phyloP scores from a whole-genome alignment of 73 alveolate genomes.

The Paramecium biaurelia region DNA sequence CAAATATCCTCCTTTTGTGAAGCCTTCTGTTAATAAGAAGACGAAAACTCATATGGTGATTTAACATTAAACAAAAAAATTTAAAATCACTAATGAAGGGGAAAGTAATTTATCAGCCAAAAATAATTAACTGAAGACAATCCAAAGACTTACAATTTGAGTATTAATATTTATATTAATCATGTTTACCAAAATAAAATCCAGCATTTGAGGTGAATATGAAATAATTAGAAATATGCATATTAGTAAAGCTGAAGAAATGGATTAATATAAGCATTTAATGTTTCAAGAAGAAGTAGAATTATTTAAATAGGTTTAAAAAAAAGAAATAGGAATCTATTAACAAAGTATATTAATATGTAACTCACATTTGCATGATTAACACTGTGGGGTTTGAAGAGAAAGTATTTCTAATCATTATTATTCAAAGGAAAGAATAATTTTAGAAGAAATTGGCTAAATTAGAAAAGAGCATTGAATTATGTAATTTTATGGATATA shows the following conservation, averaged over 20 bases:
- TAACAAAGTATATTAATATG: slow-evolving; percentile 29
- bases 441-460: slow-evolving; percentile 89
- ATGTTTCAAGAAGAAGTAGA: slow-evolving; percentile 85
- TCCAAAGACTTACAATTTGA: too few relatives aligned
- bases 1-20: not conserved
- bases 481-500: slow-evolving; percentile 86
- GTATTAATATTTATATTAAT: too few relatives aligned
- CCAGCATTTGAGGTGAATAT: slow-evolving; percentile 87
- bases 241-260: slow-evolving; percentile 84
- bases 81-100: too few relatives aligned
- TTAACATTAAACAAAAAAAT: too few relatives aligned
- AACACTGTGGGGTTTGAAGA: slow-evolving; percentile 33
- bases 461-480: slow-evolving; percentile 89
- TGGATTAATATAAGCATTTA: slow-evolving; percentile 83
- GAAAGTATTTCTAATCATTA: slow-evolving; percentile 77
- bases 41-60: too few relatives aligned
- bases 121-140: slow-evolving; percentile 63
- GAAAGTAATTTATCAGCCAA: too few relatives aligned
- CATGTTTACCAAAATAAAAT: slow-evolving; percentile 90
- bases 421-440: slow-evolving; percentile 75
- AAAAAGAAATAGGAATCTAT: slow-evolving; percentile 96
- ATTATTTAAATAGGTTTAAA: slow-evolving; percentile 84
- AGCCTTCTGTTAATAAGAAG: slow-evolving; percentile 82
- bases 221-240: slow-evolving; percentile 83
- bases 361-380: too few relatives aligned